phyloP scores from a whole-genome alignment of 164 flowering plant genomes.

The Macadamia tetraphylla region DNA sequence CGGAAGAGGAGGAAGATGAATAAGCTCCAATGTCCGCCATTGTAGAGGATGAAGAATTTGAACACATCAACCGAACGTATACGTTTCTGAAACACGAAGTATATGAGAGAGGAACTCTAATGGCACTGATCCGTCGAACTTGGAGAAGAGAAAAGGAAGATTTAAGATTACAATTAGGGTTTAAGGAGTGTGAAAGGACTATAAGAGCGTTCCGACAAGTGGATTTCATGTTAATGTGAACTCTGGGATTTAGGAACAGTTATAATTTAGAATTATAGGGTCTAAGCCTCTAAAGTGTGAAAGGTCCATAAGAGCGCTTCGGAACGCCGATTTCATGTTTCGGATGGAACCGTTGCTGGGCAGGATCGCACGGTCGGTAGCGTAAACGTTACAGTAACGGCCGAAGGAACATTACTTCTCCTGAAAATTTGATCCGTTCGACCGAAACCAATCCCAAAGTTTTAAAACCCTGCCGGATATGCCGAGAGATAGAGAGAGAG shows the following conservation, averaged over 20 bases:
- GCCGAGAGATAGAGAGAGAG: too few species aligned
- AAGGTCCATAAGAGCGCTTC: too few species aligned
- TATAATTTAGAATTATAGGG: too few species aligned
- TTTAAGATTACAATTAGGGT: constrained; percentile 38
- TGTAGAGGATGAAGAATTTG: constrained; percentile 8
- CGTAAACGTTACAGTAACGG: too few species aligned
- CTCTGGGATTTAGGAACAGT: background rate
- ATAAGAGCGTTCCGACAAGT: constrained; percentile 16
- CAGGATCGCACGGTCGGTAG: too few species aligned
- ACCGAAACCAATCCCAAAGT: too few species aligned
- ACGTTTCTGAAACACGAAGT: background rate
- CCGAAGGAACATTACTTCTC: too few species aligned
- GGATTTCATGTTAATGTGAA: constrained; percentile 1
- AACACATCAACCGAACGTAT: constrained; percentile 1
- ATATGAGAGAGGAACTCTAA: background rate
- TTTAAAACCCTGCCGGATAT: too few species aligned
- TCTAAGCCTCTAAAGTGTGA: too few species aligned
- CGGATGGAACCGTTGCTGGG: too few species aligned
- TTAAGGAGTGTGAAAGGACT: constrained; percentile 27
- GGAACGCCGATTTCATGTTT: too few species aligned
- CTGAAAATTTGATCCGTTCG: too few species aligned
- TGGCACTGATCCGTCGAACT: background rate
- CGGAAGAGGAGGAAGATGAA: constrained; percentile 19
- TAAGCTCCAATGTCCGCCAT: constrained; percentile 27
- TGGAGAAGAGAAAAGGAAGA: background rate